Evolutionary conservation across 805 yeast genomes (phyloP).

Genomic region (Nakazawaea wyomingensis): DNA sequence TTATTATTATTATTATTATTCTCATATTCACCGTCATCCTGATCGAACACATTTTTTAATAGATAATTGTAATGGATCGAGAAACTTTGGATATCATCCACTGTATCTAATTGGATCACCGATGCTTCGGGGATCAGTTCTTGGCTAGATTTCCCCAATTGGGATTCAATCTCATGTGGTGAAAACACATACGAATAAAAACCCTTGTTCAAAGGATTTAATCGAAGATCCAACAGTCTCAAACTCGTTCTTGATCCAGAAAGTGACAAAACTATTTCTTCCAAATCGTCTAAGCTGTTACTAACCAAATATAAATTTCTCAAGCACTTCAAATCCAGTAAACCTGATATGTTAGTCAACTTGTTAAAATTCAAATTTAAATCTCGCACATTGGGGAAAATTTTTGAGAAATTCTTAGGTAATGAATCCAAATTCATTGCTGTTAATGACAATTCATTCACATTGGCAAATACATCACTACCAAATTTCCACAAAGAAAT

Average conservation of each 20-base stretch:
- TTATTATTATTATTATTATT: no score
- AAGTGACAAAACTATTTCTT: slow-evolving; percentile 27
- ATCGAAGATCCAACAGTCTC: slow-evolving; percentile 39
- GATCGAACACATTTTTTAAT: slow-evolving; percentile 18
- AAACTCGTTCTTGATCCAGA: slow-evolving; percentile 28
- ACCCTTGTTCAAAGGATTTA: slow-evolving; percentile 42
- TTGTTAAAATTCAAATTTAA: slow-evolving; percentile 48
- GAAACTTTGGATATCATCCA: slow-evolving; percentile 40
- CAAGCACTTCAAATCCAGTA: slow-evolving; percentile 30
- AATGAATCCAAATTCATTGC: slow-evolving; percentile 38
- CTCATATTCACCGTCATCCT: not conserved
- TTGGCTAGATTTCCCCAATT: slow-evolving; percentile 1
- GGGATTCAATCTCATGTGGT: slow-evolving; percentile 28
- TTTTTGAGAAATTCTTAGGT: slow-evolving; percentile 30
- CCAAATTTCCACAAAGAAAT: slow-evolving; percentile 19
- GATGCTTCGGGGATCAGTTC: not conserved
- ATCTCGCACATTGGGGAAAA: slow-evolving; percentile 43
- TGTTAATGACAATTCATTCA: slow-evolving; percentile 37
- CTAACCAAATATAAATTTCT: slow-evolving; percentile 39
- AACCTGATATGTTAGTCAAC: slow-evolving; percentile 28
- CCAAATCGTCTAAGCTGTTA: slow-evolving; percentile 35
- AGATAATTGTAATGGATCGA: slow-evolving; percentile 33
- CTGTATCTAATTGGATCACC: slow-evolving; percentile 28
- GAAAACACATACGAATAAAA: slow-evolving; percentile 51
- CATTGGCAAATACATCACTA: slow-evolving; percentile 25